Evolutionary conservation across 257 asterid genomes (phyloP), one percentile per base, ranked within the genome.

Genomic region (Catharanthus roseus): DNA sequence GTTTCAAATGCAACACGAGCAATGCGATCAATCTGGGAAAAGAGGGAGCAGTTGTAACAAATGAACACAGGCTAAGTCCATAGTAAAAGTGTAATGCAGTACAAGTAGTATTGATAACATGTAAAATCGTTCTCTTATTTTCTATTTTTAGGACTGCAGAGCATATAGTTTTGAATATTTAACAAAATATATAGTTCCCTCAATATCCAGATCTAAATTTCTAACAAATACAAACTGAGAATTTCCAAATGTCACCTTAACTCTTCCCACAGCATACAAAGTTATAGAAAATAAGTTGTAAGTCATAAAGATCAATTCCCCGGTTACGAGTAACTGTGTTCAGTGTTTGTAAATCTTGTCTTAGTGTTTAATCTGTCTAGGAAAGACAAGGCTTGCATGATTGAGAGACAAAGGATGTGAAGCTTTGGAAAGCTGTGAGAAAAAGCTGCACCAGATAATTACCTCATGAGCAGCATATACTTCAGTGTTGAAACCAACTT

Each of bases 1-100:
- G 96, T 89, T 81, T 89, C 95, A 83, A 95, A 91, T 65, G 99
- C 99, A 65, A 95, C 85, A 34, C 90, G 97, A 77, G 97, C 97
- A 79, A 95, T 95, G 55, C 99, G 96, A 68, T 88, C 98, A 65
- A 95, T 88, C 99, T 95, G 89, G 65, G 81, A 84, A 55, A 33
- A n/a, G 34, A 65, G 6, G 12, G 26, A 53, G 49, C 53, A 54
- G 13, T 65, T 18, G 34, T 41, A 36, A 29, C 38, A 21, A 55
- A n/a, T 33, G 24, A 16, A 67, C 42, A 9, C 42, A 34, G 49
- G 38, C 72, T 12, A 73, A 57, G 39, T 5, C 24, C 50, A 24
- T 21, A 50, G 49, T 11, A 19, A 16, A 29, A 10, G 24, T 8
- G n/a, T 29, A 10, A 18, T 60, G 36, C 26, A 41, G 28, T 33